Evolutionary conservation across 2,329 filamentous ascomycete species (phyloP).

Genomic region (Colletotrichum melonis): DNA sequence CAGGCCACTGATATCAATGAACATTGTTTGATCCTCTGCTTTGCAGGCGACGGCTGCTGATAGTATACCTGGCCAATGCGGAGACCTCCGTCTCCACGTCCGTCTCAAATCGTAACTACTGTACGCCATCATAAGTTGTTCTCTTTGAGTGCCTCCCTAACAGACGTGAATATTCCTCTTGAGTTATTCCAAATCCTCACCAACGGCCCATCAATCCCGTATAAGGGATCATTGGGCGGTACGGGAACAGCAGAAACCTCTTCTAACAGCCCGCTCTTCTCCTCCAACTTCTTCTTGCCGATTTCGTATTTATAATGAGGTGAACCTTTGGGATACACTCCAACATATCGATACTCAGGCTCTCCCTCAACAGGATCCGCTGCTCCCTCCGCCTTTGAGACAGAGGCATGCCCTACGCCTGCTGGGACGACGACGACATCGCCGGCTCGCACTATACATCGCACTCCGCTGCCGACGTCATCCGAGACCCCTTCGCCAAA

Average conservation of each 20-base stretch:
- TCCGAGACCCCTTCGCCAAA: slow-evolving; percentile 38
- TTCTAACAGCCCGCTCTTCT: background rate
- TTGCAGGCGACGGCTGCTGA: no score
- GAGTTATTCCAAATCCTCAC: slow-evolving; percentile 17
- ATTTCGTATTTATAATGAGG: background rate
- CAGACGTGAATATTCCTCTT: background rate
- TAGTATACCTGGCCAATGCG: background rate
- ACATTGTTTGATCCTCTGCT: background rate
- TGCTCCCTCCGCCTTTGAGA: background rate
- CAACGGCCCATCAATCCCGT: slow-evolving; percentile 14
- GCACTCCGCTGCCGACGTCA: slow-evolving; percentile 15
- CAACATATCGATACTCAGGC: slow-evolving; percentile 39
- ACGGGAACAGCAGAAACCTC: slow-evolving; percentile 16
- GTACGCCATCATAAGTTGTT: background rate
- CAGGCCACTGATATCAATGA: background rate
- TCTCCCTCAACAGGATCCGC: background rate
- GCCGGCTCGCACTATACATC: slow-evolving; percentile 35
- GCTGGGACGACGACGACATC: slow-evolving; percentile 40
- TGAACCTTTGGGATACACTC: slow-evolving; percentile 37
- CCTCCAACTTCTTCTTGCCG: slow-evolving; percentile 7
- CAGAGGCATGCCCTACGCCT: slow-evolving; percentile 38
- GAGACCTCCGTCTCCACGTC: background rate
- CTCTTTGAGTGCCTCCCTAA: background rate
- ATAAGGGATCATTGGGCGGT: slow-evolving; percentile 17
- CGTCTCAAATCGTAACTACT: background rate